Evolutionary conservation across 2,329 filamentous ascomycete genomes (phyloP), one percentile per base, ranked within the genome.

Genomic region (Cladosporium sp.): DNA sequence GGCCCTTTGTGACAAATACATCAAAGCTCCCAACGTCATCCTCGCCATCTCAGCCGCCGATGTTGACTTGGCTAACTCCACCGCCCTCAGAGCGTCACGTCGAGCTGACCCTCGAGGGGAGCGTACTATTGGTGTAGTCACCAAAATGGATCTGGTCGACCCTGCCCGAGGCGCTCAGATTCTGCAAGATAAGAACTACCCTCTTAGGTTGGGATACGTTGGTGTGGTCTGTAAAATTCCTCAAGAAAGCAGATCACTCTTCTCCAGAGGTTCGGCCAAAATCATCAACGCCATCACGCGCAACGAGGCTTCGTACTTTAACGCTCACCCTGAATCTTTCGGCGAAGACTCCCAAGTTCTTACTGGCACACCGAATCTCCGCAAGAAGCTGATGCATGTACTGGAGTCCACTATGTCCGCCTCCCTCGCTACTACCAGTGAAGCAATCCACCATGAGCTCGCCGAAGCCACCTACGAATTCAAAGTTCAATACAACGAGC

Each of bases 401-500:
- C 79, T 99, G 32, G 93, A 99, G 68, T 88, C 96, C 64, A 96
- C 90, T 3, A 99, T 99, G 95, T 92, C 92, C 22, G 83, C 88
- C 29, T 96, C 89, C 62, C 77, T 99, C 49, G 88, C 93, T 60
- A 84, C 83, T 50, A 99, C 93, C 3, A 88, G 88, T 60, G 89
- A 96, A 64, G 89, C 90, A 8, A 96, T 99, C 58, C 86, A 86
- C 55, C 89, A 96, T 66, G 93, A 99, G 68, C 81, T 99, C 0
- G 92, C 96, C 63, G 93, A 99, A 70, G 91, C 93, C 3, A 92
- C 89, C 0, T 99, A 99, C 65, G 92, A 99, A 70, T 99, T 96
- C 78, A 99, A 99, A 68, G 93, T 99, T 4, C 95, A 99, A 68
- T 99, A 99, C 73, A 99, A 99, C 64, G 93, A 99, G 67, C 84